phyloP scores from a whole-genome alignment of 192 early-diverging fungal species.

The Gamsiella multidivaricata region DNA sequence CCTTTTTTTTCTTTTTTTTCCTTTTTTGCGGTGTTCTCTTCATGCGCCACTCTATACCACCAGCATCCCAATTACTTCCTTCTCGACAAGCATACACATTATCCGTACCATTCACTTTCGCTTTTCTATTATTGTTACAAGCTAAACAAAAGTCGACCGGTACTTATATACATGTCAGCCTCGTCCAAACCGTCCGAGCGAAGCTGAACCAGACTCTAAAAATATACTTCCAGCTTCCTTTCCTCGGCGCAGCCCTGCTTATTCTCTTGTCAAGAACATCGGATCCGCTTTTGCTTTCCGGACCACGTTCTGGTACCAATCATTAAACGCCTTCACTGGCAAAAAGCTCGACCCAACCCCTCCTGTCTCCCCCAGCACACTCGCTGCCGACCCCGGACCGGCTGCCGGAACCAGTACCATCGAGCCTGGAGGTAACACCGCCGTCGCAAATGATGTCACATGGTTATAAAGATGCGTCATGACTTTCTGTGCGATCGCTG shows the following conservation, averaged over 20 bases:
- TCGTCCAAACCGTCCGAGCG: too few species aligned
- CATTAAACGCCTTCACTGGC: conserved; percentile 77
- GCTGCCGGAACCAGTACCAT: conserved; percentile 65
- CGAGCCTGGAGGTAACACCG: conserved; percentile 63
- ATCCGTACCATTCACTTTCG: too few species aligned
- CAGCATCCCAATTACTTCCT: too few species aligned
- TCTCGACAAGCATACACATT: too few species aligned
- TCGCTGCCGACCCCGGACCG: conserved; percentile 54
- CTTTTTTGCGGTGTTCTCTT: too few species aligned
- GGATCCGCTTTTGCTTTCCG: conserved; percentile 83
- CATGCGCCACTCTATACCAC: too few species aligned
- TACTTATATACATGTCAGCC: too few species aligned
- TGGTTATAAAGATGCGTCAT: conserved; percentile 81
- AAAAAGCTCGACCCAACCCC: conserved; percentile 56
- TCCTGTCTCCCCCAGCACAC: conserved; percentile 2
- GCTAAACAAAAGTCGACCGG: too few species aligned
- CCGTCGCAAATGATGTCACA: conserved; percentile 74
- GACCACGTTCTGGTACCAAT: conserved; percentile 83
- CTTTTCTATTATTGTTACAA: too few species aligned
- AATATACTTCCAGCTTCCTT: too few species aligned
- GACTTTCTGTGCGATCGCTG: conserved; percentile 67
- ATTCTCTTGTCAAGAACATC: conserved; percentile 52
- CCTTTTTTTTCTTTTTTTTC: too few species aligned
- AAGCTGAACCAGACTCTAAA: too few species aligned
- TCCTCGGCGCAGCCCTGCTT: background rate